Conservation (phyloP, 768 basidiomycete species). For the Calocybe cyanea region DNA sequence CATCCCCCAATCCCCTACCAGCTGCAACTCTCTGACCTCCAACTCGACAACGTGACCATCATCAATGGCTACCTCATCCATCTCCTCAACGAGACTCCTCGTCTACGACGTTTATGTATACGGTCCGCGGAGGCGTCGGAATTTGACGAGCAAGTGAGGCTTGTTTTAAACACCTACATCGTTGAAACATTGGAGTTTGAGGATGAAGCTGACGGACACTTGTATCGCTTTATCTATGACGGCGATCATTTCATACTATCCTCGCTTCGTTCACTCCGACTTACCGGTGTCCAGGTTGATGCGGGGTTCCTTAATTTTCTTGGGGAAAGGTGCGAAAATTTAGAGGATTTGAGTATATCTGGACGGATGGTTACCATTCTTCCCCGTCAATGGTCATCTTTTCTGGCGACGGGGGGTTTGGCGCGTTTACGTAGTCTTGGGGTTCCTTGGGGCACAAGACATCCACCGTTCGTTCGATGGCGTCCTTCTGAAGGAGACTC, state of each 20-base stretch:
- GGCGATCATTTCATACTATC: constrained; percentile 19
- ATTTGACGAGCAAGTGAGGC: constrained; percentile 36
- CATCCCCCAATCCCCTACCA: constrained; percentile 29
- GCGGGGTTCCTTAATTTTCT: constrained; percentile 30
- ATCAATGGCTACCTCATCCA: constrained; percentile 36
- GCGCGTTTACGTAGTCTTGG: constrained; percentile 30
- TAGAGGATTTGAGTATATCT: constrained; percentile 37
- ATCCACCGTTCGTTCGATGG: constrained; percentile 40
- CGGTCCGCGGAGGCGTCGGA: constrained; percentile 27
- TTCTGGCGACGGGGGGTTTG: constrained; percentile 32
- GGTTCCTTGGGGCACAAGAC: constrained; percentile 35
- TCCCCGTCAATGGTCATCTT: constrained; percentile 37
- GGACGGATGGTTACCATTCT: constrained; percentile 37
- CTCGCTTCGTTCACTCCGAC: constrained; percentile 34
- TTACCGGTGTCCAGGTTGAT: constrained; percentile 39
- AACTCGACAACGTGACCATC: constrained; percentile 42
- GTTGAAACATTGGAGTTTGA: constrained; percentile 43
- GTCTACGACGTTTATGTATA: constrained; percentile 35
- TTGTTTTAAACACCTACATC: constrained; percentile 36
- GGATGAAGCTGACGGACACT: constrained; percentile 24
- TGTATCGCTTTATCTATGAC: constrained; percentile 28
- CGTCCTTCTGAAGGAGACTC: constrained; percentile 13
- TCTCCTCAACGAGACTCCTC: constrained; percentile 32
- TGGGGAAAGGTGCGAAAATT: constrained; percentile 26
- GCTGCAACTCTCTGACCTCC: constrained; percentile 33